phyloP scores from a whole-genome alignment of 371 early-diverging fungal species.

The Rhizopus arrhizus region DNA sequence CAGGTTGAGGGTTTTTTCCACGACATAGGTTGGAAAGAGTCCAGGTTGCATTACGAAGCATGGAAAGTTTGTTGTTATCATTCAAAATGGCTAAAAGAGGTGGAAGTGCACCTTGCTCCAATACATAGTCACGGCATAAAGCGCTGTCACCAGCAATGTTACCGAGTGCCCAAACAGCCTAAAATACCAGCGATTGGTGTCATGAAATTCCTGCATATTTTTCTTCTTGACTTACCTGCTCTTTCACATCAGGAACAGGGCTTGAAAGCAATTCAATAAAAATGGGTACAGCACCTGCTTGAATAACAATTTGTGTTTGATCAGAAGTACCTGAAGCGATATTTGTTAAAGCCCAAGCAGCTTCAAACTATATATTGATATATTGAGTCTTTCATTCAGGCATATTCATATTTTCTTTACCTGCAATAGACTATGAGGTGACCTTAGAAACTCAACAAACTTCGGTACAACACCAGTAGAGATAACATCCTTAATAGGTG shows the following conservation, averaged over 20 bases:
- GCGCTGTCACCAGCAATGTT: slow-evolving; percentile 99
- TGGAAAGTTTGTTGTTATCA: slow-evolving; percentile 82
- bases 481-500: slow-evolving; percentile 98
- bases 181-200: neutral
- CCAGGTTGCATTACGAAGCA: slow-evolving; percentile 99
- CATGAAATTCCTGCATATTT: too few relatives aligned
- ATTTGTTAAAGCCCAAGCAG: slow-evolving; percentile 99
- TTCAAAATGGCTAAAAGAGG: slow-evolving; percentile 86
- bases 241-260: slow-evolving; percentile 86
- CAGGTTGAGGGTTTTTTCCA: slow-evolving; percentile 96
- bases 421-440: slow-evolving; percentile 79
- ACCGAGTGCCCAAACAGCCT: slow-evolving; percentile 99
- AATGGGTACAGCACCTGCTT: slow-evolving; percentile 88
- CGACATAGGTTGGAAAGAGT: slow-evolving; percentile 98
- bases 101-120: slow-evolving; percentile 82
- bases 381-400: neutral
- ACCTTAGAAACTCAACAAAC: slow-evolving; percentile 92
- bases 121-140: slow-evolving; percentile 92
- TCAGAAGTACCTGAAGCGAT: slow-evolving; percentile 98
- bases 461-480: slow-evolving; percentile 92
- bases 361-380: slow-evolving; percentile 82
- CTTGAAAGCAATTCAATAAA: slow-evolving; percentile 91
- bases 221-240: slow-evolving; percentile 70
- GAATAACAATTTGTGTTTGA: slow-evolving; percentile 94
- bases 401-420: slow-evolving; percentile 46